Base-by-base conservation (phyloP, 2,329 filamentous ascomycete species). In the Bipolaris zeicola region DNA sequence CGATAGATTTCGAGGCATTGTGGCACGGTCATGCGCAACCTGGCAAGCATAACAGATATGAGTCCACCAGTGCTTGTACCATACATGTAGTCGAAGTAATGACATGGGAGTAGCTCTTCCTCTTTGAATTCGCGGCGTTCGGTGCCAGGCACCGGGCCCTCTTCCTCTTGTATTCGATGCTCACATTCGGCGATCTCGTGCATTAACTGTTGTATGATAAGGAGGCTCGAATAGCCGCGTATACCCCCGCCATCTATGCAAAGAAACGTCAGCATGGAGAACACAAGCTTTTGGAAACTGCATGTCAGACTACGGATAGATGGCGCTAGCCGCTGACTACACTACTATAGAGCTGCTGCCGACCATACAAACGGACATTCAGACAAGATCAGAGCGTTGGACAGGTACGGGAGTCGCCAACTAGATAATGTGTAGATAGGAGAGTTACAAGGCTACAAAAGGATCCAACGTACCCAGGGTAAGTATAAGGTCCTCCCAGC, bases 31-130 rank as follows among this genome's bases (percentile, higher is more conserved):
- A 82, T 82, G 5, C 80, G 80, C 42, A 82, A 67, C 13, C 80
- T 71, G 0, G 78, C 80, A 2, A 82, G 76, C 73, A 82, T 80
- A 1, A 80, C 81, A 1, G 80, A 79, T 54, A 82, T 82, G 37
- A 82, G 69, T 13, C 81, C 81, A n/a, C 81, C 81, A 0, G 80
- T 83, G 37, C 77, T 80, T 5, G 81, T 83, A 20, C 81, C 81
- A 52, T 81, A 82, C 74, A 83, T 82, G 69, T 81, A 80, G 60
- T 83, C 81, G 67, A 83, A 83, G 66, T 82, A 83, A 58, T 83
- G 79, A 55, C 79, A 82, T 54, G 80, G 81, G 10, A 81, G 67
- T 1, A 82, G 72, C 42, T 80, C 75, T 44, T 79, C 72, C 57
- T 79, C 77, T 45, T 73, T 67, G 55, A 77, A 76, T 3, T 68